These are phyloP conservation scores for Cercophora scortea DNA, from an alignment of 495 filamentous ascomycete genomes.

Conservation along the genomic window DNA sequence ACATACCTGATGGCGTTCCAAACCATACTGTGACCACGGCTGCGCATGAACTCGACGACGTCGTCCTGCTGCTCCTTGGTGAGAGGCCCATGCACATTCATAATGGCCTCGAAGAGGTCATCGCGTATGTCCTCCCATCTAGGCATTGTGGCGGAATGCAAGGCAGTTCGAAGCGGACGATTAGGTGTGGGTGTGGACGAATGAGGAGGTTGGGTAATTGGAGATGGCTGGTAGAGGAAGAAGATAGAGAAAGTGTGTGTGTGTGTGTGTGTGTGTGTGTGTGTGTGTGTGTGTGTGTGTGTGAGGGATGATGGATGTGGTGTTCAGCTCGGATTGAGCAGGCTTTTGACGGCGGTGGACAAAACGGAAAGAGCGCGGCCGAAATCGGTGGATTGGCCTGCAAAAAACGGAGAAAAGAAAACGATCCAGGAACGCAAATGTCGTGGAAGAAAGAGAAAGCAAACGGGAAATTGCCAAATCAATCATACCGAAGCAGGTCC, in stretches of 20 bases:
- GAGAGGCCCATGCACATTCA: slow-evolving; percentile 7
- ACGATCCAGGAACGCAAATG: too few relatives aligned
- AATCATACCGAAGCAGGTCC: slow-evolving; percentile 13
- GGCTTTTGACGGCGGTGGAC: too few relatives aligned
- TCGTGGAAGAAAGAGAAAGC: background rate
- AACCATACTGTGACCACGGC: slow-evolving; percentile 13
- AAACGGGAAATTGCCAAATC: background rate
- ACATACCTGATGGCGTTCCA: slow-evolving; percentile 34
- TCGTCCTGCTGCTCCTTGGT: slow-evolving; percentile 22
- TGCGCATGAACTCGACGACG: slow-evolving; percentile 15
- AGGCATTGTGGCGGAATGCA: slow-evolving; percentile 6
- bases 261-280: too few relatives aligned
- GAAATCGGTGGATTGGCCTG: too few relatives aligned
- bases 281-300: too few relatives aligned
- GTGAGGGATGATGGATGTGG: too few relatives aligned
- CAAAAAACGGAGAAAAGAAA: too few relatives aligned
- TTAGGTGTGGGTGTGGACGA: background rate
- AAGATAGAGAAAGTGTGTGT: too few relatives aligned
- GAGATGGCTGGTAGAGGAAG: background rate
- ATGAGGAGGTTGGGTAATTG: background rate
- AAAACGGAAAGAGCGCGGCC: too few relatives aligned
- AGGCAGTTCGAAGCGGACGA: background rate
- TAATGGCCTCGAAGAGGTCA: slow-evolving; percentile 22
- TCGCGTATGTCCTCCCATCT: slow-evolving; percentile 22
- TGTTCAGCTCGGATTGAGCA: too few relatives aligned